Conservation (phyloP, 2,329 filamentous ascomycete genomes). For the Ambrosiella cleistominuta region DNA sequence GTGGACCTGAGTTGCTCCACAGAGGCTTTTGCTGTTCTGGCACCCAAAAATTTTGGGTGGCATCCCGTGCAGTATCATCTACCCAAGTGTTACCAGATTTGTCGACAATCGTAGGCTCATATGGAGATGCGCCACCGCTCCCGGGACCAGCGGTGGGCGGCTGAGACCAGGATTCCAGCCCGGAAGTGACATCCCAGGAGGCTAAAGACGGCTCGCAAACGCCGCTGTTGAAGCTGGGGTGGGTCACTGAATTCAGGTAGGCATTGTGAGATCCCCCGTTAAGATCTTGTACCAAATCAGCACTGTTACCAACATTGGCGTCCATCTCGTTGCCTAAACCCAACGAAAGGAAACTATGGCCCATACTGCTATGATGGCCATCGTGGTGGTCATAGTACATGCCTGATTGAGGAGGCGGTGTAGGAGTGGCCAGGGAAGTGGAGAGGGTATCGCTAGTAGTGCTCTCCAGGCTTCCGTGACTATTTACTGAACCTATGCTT, state of each 20-base stretch:
- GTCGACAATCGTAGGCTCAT: conserved; percentile 9
- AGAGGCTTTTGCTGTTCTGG: conserved; percentile 3
- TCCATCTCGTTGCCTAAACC: conserved; percentile 4
- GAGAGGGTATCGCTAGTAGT: conserved; percentile 8
- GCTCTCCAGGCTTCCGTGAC: conserved; percentile 10
- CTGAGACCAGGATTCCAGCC: conserved; percentile 6
- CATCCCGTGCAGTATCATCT: conserved; percentile 3
- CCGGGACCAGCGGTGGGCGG: background rate
- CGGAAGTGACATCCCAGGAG: conserved; percentile 6
- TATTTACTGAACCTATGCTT: conserved; percentile 11
- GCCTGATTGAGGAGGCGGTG: conserved; percentile 4
- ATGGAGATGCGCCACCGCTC: conserved; percentile 8
- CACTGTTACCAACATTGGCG: background rate
- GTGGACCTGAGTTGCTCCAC: conserved; percentile 1
- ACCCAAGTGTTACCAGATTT: conserved; percentile 7
- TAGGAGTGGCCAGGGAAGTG: background rate
- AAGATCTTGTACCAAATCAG: background rate
- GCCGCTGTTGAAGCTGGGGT: conserved; percentile 7
- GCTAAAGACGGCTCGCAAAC: conserved; percentile 4
- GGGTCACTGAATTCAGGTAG: conserved; percentile 3
- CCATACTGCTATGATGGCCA: background rate
- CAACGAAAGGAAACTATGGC: conserved; percentile 3
- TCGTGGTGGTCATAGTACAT: conserved; percentile 1
- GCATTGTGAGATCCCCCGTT: background rate
- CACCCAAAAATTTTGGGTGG: conserved; percentile 4